phyloP scores from a whole-genome alignment of 345 rosid species.

The Noccaea bulbosa region DNA sequence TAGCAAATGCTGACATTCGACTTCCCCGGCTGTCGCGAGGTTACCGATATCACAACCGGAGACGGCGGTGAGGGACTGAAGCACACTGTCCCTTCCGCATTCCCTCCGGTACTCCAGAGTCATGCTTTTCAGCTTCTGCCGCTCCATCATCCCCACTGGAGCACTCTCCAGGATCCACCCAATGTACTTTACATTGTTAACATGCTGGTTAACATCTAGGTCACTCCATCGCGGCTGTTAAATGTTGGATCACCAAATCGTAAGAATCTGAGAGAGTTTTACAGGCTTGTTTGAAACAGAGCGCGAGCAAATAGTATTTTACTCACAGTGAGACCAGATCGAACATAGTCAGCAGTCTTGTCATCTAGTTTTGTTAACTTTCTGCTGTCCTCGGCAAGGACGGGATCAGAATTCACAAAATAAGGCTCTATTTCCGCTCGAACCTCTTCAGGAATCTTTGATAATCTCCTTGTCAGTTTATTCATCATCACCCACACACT shows the following conservation, averaged over 20 bases:
- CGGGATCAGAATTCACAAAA: slow-evolving; percentile 72
- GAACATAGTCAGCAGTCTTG: slow-evolving; percentile 69
- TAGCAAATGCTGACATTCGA: slow-evolving; percentile 94
- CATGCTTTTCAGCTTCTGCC: slow-evolving; percentile 72
- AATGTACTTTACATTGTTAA: slow-evolving; percentile 95
- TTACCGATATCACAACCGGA: slow-evolving; percentile 52
- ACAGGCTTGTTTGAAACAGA: neutral
- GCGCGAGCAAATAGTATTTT: neutral
- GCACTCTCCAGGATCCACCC: slow-evolving; percentile 99
- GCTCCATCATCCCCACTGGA: slow-evolving; percentile 83
- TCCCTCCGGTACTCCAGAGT: slow-evolving; percentile 95
- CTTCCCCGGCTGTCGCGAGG: slow-evolving; percentile 48
- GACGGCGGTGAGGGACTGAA: slow-evolving; percentile 84
- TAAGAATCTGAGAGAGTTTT: slow-evolving; percentile 19
- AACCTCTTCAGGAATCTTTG: slow-evolving; percentile 93
- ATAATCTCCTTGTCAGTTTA: slow-evolving; percentile 86
- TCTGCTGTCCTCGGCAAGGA: slow-evolving; percentile 80
- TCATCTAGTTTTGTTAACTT: slow-evolving; percentile 88
- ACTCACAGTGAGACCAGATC: slow-evolving; percentile 86
- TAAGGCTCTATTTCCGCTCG: slow-evolving; percentile 80
- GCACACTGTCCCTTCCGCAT: slow-evolving; percentile 89
- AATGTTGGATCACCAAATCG: neutral
- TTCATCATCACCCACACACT: slow-evolving; percentile 99
- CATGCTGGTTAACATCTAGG: slow-evolving; percentile 97
- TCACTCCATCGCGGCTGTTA: slow-evolving; percentile 97